phyloP scores from a whole-genome alignment of 352 stramenopile species.

The Phytophthora agathidicida region DNA sequence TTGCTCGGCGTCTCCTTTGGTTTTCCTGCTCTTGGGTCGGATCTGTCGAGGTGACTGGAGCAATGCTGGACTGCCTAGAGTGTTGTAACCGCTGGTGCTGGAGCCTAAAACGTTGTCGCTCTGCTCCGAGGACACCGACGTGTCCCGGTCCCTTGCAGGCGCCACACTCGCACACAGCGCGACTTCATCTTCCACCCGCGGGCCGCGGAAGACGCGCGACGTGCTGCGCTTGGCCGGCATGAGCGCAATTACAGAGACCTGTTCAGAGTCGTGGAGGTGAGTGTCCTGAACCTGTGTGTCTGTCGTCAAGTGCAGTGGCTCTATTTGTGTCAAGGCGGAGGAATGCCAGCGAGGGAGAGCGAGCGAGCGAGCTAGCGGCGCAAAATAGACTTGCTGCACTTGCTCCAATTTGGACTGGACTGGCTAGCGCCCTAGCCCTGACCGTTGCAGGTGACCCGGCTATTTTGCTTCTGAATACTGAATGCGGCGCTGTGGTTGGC shows the following conservation, averaged over 20 bases:
- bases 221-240: conserved; percentile 38
- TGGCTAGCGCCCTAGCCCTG: conserved; percentile 6
- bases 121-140: conserved; percentile 18
- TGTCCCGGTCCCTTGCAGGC: conserved; percentile 14
- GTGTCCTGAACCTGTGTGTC: too few relatives aligned
- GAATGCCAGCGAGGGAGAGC: conserved; percentile 19
- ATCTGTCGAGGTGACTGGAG: conserved; percentile 34
- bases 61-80: conserved; percentile 41
- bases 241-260: conserved; percentile 1
- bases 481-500: conserved; percentile 7
- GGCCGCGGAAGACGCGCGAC: conserved; percentile 57
- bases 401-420: too few relatives aligned
- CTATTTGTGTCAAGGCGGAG: conserved; percentile 21
- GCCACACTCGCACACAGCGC: conserved; percentile 35
- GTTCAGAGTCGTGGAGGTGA: background rate
- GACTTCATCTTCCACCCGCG: conserved; percentile 59
- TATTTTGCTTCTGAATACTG: background rate
- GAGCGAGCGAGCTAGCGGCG: conserved; percentile 13
- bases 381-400: conserved; percentile 28
- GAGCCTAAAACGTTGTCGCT: conserved; percentile 25
- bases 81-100: conserved; percentile 36
- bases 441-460: background rate
- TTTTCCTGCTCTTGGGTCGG: conserved; percentile 2
- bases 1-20: conserved; percentile 9
- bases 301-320: conserved; percentile 1